A percentile compares a stretch with the other conserved stretches of the same genome.
Evolutionary conservation across 805 yeast genomes (phyloP).

Genomic region (Nakazawaea ishiwadae): DNA sequence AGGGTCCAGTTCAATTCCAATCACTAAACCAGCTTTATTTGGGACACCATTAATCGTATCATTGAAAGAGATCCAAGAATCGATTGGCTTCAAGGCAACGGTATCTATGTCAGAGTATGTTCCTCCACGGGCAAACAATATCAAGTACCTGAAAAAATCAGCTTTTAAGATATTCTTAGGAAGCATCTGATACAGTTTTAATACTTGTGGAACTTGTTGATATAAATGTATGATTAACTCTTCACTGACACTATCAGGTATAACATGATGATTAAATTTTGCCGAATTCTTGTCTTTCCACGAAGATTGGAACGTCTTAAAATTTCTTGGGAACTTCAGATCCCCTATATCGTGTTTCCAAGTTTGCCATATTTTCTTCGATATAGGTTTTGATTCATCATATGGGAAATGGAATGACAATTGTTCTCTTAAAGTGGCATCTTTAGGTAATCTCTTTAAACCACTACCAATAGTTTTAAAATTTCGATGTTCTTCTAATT

Average conservation of each 20-base stretch:
- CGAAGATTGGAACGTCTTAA: slow-evolving; percentile 43
- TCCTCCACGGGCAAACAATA: slow-evolving; percentile 88
- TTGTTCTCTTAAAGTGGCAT: slow-evolving; percentile 43
- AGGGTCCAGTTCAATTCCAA: slow-evolving; percentile 97
- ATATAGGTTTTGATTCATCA: slow-evolving; percentile 56
- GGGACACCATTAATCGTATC: slow-evolving; percentile 15
- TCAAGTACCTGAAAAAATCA: slow-evolving; percentile 87
- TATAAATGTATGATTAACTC: slow-evolving; percentile 54
- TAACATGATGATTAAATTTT: slow-evolving; percentile 63
- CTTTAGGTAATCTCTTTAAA: slow-evolving; percentile 12
- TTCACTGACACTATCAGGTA: slow-evolving; percentile 63
- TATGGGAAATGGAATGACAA: slow-evolving; percentile 74
- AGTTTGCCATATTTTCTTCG: slow-evolving; percentile 88
- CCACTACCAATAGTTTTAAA: slow-evolving; percentile 3
- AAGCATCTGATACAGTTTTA: slow-evolving; percentile 66
- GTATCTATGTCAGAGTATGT: slow-evolving; percentile 93
- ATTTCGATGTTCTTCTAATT: slow-evolving; percentile 3
- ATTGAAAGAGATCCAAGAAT: slow-evolving; percentile 65
- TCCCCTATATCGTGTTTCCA: slow-evolving; percentile 74
- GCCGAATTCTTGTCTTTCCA: slow-evolving; percentile 61
- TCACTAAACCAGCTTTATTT: slow-evolving; percentile 61
- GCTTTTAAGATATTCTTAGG: slow-evolving; percentile 85
- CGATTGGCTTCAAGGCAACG: slow-evolving; percentile 61
- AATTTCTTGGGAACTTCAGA: slow-evolving; percentile 49
- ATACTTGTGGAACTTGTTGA: slow-evolving; percentile 69